Conservation (phyloP, 106 monocot genomes). For the Allium sativum region DNA sequence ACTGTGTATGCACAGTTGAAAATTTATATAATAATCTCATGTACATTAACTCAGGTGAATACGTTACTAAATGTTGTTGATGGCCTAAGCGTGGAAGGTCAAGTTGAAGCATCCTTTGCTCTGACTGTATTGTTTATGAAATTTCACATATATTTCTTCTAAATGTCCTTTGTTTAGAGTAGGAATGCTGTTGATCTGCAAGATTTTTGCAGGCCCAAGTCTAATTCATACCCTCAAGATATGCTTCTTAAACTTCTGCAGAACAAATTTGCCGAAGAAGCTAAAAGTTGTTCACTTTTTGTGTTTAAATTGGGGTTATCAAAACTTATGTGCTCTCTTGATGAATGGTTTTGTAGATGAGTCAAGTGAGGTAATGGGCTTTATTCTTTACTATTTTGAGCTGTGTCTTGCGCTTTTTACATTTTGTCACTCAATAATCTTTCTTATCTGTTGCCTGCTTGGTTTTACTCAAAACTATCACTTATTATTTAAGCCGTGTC, state of each 20-base stretch:
- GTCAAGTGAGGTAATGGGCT: constrained; percentile 47
- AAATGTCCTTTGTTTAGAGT: too few relatives aligned
- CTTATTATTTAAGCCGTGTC: too few relatives aligned
- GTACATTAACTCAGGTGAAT: constrained; percentile 35
- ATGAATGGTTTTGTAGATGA: constrained; percentile 95
- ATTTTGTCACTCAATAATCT: too few relatives aligned
- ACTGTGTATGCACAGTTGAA: too few relatives aligned
- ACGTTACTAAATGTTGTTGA: constrained; percentile 28
- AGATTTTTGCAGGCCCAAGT: constrained; percentile 55
- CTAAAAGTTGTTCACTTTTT: constrained; percentile 66
- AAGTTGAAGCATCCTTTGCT: constrained; percentile 90
- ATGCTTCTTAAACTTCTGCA: constrained; percentile 64
- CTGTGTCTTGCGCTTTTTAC: too few relatives aligned
- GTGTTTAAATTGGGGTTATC: constrained; percentile 79
- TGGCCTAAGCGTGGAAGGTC: constrained; percentile 56
- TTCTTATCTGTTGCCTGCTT: too few relatives aligned
- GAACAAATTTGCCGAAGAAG: constrained; percentile 36
- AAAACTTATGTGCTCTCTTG: constrained; percentile 57
- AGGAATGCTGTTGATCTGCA: too few relatives aligned
- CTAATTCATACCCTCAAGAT: constrained; percentile 80
- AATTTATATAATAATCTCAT: not conserved
- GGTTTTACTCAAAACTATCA: too few relatives aligned
- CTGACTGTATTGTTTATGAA: constrained; percentile 57
- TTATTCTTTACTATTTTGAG: too few relatives aligned
- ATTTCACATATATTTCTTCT: too few relatives aligned